These are phyloP conservation scores for Metarhizium album DNA, from an alignment of 2,329 filamentous ascomycete genomes.

Conservation along the genomic window DNA sequence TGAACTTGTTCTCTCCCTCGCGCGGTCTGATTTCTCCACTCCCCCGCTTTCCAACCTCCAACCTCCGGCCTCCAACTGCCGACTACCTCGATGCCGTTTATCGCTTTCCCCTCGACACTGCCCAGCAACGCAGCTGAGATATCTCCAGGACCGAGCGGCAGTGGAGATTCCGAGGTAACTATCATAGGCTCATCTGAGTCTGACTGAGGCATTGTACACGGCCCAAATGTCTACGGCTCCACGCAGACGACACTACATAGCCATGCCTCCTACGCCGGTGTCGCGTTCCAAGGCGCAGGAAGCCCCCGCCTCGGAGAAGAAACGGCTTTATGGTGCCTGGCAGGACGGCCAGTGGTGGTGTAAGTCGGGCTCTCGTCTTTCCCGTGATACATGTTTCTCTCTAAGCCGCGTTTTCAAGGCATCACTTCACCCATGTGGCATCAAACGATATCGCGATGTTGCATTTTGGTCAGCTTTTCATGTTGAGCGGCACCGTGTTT, in stretches of 20 bases:
- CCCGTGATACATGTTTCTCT: background rate
- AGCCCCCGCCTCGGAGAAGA: slow-evolving; percentile 18
- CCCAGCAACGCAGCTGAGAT: background rate
- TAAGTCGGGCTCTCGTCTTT: slow-evolving; percentile 14
- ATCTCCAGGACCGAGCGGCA: background rate
- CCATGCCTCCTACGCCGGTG: background rate
- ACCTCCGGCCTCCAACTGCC: background rate
- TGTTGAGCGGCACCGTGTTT: background rate
- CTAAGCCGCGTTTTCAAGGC: background rate
- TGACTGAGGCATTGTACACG: background rate
- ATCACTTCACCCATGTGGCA: background rate
- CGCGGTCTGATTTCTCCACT: no score
- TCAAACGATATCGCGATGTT: background rate
- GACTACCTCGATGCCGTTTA: background rate
- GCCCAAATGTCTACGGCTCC: background rate
- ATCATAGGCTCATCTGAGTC: background rate
- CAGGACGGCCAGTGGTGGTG: slow-evolving; percentile 26
- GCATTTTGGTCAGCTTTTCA: background rate
- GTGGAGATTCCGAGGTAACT: no score
- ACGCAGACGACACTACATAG: background rate
- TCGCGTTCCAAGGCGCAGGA: slow-evolving; percentile 7
- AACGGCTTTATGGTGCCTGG: slow-evolving; percentile 23
- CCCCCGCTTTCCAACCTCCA: background rate
- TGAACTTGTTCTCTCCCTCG: no score
- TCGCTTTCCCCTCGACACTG: background rate